These are phyloP conservation scores for Coleophoma eucalyptorum DNA, from an alignment of 2,329 filamentous ascomycete genomes.

Conservation along the genomic window DNA sequence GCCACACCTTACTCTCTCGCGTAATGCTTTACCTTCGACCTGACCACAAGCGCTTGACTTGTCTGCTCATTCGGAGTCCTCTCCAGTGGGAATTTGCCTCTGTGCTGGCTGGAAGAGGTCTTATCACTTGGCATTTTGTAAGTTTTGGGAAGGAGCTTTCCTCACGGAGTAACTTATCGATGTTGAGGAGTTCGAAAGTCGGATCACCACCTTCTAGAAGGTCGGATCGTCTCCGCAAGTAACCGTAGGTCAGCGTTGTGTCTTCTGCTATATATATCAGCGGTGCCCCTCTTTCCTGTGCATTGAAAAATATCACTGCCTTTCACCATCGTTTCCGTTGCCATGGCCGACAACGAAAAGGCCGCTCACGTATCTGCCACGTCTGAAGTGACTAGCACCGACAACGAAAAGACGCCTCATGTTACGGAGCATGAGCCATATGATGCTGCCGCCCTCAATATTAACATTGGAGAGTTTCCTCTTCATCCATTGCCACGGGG, in stretches of 20 bases:
- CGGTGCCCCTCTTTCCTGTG: not conserved
- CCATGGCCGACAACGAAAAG: slow-evolving; percentile 3
- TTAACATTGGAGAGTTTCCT: slow-evolving; percentile 6
- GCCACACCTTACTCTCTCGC: no score
- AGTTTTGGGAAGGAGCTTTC: not conserved
- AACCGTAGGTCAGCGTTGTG: not conserved
- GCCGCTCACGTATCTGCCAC: not conserved
- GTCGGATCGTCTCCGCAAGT: not conserved
- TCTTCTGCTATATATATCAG: not conserved
- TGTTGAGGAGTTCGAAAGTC: no score
- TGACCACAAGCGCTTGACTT: no score
- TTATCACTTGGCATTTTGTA: no score
- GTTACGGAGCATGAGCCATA: slow-evolving; percentile 5
- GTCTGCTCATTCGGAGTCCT: no score
- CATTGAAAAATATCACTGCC: not conserved
- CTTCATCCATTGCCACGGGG: slow-evolving; percentile 1
- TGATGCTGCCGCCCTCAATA: slow-evolving; percentile 3
- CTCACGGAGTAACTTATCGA: no score
- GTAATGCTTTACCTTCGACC: no score
- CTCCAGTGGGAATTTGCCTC: no score
- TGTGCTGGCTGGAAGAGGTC: no score
- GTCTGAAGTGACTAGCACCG: not conserved
- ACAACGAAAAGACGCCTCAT: not conserved
- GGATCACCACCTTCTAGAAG: not conserved
- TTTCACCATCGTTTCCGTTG: not conserved